A percentile compares a stretch with the other conserved stretches of the same genome.
Evolutionary conservation across 495 filamentous ascomycete species (phyloP).

Genomic region (Hyaloscypha finlandica): DNA sequence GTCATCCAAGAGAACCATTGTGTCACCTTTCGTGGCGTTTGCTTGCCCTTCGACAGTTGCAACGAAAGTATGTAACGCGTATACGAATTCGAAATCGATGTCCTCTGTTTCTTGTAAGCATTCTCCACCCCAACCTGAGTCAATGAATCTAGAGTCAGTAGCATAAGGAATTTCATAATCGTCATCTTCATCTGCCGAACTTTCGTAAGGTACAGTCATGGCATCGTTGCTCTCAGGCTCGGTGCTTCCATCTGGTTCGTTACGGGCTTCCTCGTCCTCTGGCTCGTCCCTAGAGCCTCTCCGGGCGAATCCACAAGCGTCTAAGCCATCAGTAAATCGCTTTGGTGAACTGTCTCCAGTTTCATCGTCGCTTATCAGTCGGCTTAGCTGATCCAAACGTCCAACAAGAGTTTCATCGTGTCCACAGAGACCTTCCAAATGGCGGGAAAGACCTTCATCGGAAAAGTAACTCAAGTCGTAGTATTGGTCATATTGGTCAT

Average conservation of each 20-base stretch:
- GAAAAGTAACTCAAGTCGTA: constrained; percentile 5
- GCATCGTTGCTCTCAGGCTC: neutral
- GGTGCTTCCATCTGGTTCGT: neutral
- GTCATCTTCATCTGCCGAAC: constrained; percentile 44
- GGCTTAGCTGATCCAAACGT: neutral
- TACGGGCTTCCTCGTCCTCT: neutral
- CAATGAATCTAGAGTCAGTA: constrained; percentile 59
- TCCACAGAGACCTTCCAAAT: neutral
- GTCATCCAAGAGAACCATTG: constrained; percentile 99
- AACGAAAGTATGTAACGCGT: constrained; percentile 95
- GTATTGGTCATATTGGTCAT: constrained; percentile 18
- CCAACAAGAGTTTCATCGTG: neutral
- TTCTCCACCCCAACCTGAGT: constrained; percentile 71
- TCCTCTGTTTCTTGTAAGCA: constrained; percentile 88
- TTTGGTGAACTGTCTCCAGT: neutral
- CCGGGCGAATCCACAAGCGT: neutral
- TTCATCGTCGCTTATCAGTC: neutral
- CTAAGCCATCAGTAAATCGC: neutral
- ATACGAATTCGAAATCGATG: constrained; percentile 99
- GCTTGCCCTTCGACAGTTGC: constrained; percentile 98
- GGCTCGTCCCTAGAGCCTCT: neutral
- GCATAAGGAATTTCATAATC: constrained; percentile 54
- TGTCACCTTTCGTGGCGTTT: constrained; percentile 97
- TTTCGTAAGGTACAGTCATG: constrained; percentile 21
- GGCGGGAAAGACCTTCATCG: constrained; percentile 17